These are phyloP conservation scores for Cercis canadensis DNA, from an alignment of 306 rosid genomes.

Conservation along the genomic window DNA sequence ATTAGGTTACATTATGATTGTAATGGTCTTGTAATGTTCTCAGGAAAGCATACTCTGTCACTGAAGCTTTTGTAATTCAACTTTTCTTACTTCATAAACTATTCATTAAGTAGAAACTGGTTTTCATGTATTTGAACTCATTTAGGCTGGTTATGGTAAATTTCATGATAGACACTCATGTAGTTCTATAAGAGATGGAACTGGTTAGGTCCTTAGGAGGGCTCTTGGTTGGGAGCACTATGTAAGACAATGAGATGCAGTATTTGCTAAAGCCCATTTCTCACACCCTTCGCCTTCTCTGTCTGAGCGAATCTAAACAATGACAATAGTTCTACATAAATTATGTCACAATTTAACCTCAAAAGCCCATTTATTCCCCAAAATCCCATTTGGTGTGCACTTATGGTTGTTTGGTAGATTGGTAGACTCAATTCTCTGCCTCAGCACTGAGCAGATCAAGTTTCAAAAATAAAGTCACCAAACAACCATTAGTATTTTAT, in stretches of 20 bases:
- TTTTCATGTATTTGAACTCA: constrained; percentile 22
- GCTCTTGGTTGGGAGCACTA: background rate
- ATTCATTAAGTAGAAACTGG: background rate
- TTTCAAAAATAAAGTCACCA: too few species aligned
- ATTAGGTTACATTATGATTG: background rate
- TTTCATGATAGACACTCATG: background rate
- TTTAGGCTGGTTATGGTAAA: constrained; percentile 12
- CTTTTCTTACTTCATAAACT: background rate
- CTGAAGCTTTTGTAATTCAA: background rate
- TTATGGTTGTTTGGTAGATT: too few species aligned
- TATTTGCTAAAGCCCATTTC: background rate
- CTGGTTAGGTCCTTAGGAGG: constrained; percentile 6
- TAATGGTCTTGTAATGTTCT: constrained; percentile 4
- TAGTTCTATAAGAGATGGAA: constrained; percentile 2
- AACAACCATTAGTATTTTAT: too few species aligned
- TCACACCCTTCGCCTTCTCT: background rate
- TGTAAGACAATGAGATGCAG: background rate
- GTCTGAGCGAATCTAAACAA: constrained; percentile 18
- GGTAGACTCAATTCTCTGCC: too few species aligned
- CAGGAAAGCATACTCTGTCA: background rate
- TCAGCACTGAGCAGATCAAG: too few species aligned
- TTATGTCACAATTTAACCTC: constrained; percentile 7
- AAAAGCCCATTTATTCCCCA: too few species aligned
- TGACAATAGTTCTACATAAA: constrained; percentile 12
- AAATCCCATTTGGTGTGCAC: too few species aligned